These are phyloP conservation scores for Umbellularia californica DNA, from an alignment of 164 flowering plant species.

Conservation along the genomic window DNA sequence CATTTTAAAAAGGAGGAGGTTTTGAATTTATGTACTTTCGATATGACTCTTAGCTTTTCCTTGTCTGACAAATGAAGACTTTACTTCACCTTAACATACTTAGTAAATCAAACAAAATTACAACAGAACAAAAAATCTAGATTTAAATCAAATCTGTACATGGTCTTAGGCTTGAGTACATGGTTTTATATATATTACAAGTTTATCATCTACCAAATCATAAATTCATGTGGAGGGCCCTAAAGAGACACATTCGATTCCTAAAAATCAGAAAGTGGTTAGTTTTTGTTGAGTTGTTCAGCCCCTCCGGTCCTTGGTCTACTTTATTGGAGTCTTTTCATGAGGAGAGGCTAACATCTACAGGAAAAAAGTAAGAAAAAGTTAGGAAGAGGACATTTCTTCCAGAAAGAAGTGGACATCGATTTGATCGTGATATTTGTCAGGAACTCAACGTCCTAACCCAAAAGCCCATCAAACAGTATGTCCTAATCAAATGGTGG, in stretches of 20 bases:
- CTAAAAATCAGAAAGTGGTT: slow-evolving; percentile 1
- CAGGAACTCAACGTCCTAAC: not conserved
- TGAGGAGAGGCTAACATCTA: not conserved
- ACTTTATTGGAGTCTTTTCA: not conserved
- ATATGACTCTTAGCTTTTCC: too few species aligned
- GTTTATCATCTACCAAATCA: too few species aligned
- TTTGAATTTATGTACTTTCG: too few species aligned
- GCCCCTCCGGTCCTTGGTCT: not conserved
- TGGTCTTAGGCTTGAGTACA: too few species aligned
- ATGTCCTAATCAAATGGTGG: not conserved
- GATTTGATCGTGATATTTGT: not conserved
- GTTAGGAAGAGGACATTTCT: not conserved
- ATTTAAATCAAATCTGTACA: too few species aligned
- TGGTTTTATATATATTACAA: too few species aligned
- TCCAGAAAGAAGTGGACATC: not conserved
- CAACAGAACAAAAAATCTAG: too few species aligned
- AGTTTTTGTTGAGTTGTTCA: not conserved
- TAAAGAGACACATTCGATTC: not conserved
- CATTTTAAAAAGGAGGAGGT: too few species aligned
- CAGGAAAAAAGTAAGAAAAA: not conserved
- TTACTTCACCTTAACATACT: too few species aligned
- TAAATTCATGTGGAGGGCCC: not conserved
- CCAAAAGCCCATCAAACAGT: not conserved
- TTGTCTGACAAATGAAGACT: too few species aligned
- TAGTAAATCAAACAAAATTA: too few species aligned